Conservation (phyloP, 1,284 basidiomycete species). For the Athelia sp. region DNA sequence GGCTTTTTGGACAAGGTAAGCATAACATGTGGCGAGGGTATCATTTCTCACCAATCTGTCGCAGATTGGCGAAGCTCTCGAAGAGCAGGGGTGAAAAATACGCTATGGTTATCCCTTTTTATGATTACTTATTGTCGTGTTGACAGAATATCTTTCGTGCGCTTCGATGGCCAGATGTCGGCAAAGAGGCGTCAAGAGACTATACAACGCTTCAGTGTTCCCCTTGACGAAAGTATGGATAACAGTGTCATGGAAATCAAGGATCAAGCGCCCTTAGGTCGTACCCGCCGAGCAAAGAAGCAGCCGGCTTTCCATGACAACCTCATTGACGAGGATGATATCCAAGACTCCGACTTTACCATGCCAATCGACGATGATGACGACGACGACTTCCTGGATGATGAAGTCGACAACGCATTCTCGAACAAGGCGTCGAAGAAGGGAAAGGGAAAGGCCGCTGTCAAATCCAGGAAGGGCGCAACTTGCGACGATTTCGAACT, state of each 20-base stretch:
- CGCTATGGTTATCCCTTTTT: slow-evolving; percentile 6
- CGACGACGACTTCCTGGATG: slow-evolving; percentile 38
- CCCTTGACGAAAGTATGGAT: slow-evolving; percentile 39
- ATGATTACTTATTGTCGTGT: slow-evolving; percentile 8
- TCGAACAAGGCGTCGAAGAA: slow-evolving; percentile 23
- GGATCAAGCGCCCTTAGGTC: neutral
- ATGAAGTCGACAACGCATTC: slow-evolving; percentile 28
- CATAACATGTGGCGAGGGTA: neutral
- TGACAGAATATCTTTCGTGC: slow-evolving; percentile 65
- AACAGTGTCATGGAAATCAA: slow-evolving; percentile 15
- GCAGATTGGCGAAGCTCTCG: slow-evolving; percentile 68
- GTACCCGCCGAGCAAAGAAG: slow-evolving; percentile 16
- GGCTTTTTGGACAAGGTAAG: slow-evolving; percentile 74
- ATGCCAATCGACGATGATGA: slow-evolving; percentile 15
- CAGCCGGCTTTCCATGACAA: slow-evolving; percentile 9
- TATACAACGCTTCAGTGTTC: slow-evolving; percentile 67
- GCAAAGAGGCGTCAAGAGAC: slow-evolving; percentile 74
- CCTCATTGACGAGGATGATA: slow-evolving; percentile 13
- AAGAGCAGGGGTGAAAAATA: slow-evolving; percentile 49
- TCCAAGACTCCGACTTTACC: slow-evolving; percentile 25
- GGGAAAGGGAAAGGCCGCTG: slow-evolving; percentile 30
- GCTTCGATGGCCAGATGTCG: slow-evolving; percentile 82
- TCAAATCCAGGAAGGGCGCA: slow-evolving; percentile 24
- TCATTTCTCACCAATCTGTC: neutral
- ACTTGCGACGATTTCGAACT: slow-evolving; percentile 15